Evolutionary conservation across 768 basidiomycete species (phyloP).

Genomic region (Pisolithus marmoratus): DNA sequence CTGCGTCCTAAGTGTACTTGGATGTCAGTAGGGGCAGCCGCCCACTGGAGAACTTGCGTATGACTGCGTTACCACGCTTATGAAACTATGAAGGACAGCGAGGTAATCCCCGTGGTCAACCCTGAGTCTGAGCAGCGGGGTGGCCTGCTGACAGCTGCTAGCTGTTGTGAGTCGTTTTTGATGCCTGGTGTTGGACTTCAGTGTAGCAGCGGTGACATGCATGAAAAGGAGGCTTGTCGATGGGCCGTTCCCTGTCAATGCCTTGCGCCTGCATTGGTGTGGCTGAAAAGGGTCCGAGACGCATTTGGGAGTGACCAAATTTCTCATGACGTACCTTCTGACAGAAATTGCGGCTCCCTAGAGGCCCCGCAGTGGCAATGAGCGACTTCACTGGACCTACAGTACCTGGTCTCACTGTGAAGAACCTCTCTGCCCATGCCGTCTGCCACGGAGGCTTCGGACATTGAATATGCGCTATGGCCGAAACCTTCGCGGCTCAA

Average conservation of each 20-base stretch:
- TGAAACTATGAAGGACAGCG: conserved; percentile 16
- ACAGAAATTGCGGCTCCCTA: neutral
- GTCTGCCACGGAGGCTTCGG: conserved; percentile 25
- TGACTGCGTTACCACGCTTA: conserved; percentile 12
- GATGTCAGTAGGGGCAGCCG: neutral
- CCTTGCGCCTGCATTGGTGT: neutral
- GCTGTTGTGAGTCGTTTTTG: conserved; percentile 6
- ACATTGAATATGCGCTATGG: conserved; percentile 19
- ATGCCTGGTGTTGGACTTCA: conserved; percentile 14
- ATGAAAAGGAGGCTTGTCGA: too few relatives aligned
- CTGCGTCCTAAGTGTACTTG: neutral
- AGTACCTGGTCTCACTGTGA: too few relatives aligned
- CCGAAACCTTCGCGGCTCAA: conserved; percentile 25
- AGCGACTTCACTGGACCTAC: neutral
- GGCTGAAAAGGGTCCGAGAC: conserved; percentile 1
- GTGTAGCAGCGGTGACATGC: conserved; percentile 7
- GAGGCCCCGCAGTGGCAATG: neutral
- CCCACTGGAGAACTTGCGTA: neutral
- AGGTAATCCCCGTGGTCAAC: conserved; percentile 27
- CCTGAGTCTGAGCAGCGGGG: conserved; percentile 20
- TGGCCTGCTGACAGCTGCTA: conserved; percentile 9
- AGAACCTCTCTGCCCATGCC: conserved; percentile 1
- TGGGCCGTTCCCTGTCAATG: neutral
- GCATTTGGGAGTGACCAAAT: neutral
- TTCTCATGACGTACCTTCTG: neutral